Conservation (phyloP, 2,329 filamentous ascomycete species). For the Emergomyces pasteurianus region DNA sequence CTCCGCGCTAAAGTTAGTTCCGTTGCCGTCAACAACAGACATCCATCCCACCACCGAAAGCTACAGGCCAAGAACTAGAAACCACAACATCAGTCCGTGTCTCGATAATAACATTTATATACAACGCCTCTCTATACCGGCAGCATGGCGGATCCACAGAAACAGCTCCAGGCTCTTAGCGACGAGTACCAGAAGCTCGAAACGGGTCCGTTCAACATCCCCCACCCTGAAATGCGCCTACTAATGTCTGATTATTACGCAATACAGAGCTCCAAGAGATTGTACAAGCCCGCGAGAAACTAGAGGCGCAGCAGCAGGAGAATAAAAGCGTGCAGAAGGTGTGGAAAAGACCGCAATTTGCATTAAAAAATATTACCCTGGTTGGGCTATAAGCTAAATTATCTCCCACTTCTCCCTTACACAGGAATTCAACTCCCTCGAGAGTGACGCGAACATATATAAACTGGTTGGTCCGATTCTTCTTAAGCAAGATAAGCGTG, state of each 20-base stretch:
- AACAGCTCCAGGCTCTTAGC: constrained; percentile 66
- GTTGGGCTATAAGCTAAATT: background rate
- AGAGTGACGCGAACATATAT: constrained; percentile 81
- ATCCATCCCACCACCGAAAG: no score
- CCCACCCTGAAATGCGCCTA: background rate
- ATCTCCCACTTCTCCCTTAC: background rate
- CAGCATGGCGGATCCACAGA: constrained; percentile 60
- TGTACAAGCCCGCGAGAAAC: constrained; percentile 72
- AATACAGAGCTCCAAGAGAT: constrained; percentile 63
- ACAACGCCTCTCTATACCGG: background rate
- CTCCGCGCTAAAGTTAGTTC: constrained; percentile 9
- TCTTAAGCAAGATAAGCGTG: constrained; percentile 83
- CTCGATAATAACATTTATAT: background rate
- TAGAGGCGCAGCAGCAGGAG: constrained; percentile 87
- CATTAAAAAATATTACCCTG: background rate
- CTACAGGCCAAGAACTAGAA: background rate
- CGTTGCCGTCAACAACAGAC: constrained; percentile 5
- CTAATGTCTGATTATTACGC: background rate
- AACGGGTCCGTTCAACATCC: constrained; percentile 45
- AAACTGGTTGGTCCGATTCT: constrained; percentile 89
- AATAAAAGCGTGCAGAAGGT: constrained; percentile 80
- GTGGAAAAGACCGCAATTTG: constrained; percentile 7
- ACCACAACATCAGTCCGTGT: background rate
- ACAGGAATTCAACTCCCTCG: constrained; percentile 70
- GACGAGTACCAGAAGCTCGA: constrained; percentile 84